Conservation (phyloP, 164 flowering plant species). For the Dillenia turbinata region DNA sequence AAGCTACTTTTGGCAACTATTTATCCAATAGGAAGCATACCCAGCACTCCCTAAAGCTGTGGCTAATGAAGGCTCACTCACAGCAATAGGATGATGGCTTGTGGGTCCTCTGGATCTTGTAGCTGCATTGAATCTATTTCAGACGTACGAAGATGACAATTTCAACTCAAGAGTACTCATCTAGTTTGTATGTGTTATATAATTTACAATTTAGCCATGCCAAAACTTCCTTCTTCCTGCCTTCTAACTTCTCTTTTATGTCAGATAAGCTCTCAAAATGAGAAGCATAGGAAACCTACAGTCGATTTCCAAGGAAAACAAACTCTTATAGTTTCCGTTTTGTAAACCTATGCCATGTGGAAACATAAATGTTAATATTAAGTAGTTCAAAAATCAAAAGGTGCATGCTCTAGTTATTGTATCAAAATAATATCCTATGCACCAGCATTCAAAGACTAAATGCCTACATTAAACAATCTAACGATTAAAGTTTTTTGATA, state of each 20-base stretch:
- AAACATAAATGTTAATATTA: background rate
- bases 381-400: background rate
- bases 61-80: constrained; percentile 14
- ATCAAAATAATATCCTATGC: too few relatives aligned
- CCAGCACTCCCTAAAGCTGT: constrained; percentile 17
- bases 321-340: constrained; percentile 84
- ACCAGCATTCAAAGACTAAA: too few relatives aligned
- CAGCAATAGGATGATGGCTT: constrained; percentile 7
- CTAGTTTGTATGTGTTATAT: background rate
- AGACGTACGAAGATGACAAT: background rate
- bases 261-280: constrained; percentile 73
- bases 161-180: background rate
- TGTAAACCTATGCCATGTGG: constrained; percentile 57
- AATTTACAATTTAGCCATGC: constrained; percentile 65
- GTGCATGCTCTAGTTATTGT: background rate
- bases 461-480: background rate
- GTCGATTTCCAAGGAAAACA: constrained; percentile 72
- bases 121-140: constrained; percentile 31
- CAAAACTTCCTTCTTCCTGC: constrained; percentile 76
- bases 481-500: too few relatives aligned
- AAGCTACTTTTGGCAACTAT: constrained; percentile 20
- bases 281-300: constrained; percentile 85
- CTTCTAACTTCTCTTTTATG: constrained; percentile 78
- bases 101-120: constrained; percentile 34
- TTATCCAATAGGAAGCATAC: constrained; percentile 9